phyloP scores from a whole-genome alignment of 2,329 filamentous ascomycete species.

The Fusarium musae region DNA sequence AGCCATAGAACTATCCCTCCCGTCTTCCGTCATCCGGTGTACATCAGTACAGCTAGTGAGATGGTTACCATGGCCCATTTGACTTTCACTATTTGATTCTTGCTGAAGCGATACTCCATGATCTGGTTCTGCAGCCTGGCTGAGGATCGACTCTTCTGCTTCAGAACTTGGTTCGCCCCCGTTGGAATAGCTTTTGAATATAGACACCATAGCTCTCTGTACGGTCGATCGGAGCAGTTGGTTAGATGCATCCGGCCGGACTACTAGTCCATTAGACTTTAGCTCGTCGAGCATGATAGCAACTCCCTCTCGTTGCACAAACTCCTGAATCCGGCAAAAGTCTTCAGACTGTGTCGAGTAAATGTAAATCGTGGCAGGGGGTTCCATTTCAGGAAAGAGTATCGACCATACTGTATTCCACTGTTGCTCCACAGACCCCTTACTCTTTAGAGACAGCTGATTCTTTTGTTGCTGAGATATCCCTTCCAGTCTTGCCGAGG shows the following conservation, averaged over 20 bases:
- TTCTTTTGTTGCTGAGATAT: not conserved
- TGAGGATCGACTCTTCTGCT: not conserved
- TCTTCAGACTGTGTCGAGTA: not conserved
- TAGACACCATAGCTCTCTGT: not conserved
- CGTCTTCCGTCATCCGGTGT: rapidly evolving
- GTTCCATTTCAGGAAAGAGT: rapidly evolving
- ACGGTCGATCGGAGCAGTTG: not conserved
- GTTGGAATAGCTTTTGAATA: not conserved
- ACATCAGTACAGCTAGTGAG: rapidly evolving
- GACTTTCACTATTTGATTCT: rapidly evolving
- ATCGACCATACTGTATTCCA: not conserved
- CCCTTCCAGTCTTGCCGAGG: rapidly evolving
- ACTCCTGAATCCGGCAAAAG: not conserved
- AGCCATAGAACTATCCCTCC: rapidly evolving
- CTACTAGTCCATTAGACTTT: not conserved
- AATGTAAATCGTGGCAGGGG: not conserved
- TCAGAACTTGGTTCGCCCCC: rapidly evolving
- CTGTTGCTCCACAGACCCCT: not conserved
- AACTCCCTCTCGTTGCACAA: not conserved
- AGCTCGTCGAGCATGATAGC: not conserved
- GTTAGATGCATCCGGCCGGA: not conserved
- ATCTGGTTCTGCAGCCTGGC: rapidly evolving
- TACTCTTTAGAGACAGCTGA: rapidly evolving
- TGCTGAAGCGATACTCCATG: not conserved
- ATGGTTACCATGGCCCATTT: rapidly evolving